Evolutionary conservation across 441 rosid species (phyloP).

Genomic region (Oxalis stricta): DNA sequence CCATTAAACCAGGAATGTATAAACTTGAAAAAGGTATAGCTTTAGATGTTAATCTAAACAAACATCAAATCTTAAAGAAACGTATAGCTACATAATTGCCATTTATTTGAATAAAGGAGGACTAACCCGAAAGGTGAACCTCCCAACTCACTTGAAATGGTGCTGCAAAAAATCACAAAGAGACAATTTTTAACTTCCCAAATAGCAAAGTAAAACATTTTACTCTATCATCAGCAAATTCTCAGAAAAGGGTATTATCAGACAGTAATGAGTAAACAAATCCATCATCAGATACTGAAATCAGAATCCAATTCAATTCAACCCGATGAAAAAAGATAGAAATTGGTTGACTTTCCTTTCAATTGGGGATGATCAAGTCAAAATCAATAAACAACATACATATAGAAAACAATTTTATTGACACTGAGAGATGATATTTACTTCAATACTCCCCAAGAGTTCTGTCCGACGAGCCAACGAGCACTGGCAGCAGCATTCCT

Average conservation of each 20-base stretch:
- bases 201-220: neutral
- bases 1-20: no score
- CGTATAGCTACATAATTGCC: neutral
- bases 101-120: neutral
- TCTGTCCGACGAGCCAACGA: slow-evolving; percentile 86
- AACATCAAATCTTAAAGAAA: neutral
- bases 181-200: slow-evolving; percentile 6
- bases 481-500: slow-evolving; percentile 47
- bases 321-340: neutral
- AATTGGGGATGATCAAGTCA: no score
- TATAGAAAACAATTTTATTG: neutral
- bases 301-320: neutral
- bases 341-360: no score
- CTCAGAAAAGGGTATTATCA: neutral
- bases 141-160: slow-evolving; percentile 54
- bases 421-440: slow-evolving; percentile 6
- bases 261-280: neutral
- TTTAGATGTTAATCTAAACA: no score
- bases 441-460: slow-evolving; percentile 82
- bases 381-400: slow-evolving; percentile 1
- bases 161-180: slow-evolving; percentile 35
- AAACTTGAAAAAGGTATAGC: no score
- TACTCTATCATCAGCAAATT: neutral
- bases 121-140: slow-evolving; percentile 86
- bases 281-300: neutral